Evolutionary conservation across 2,329 filamentous ascomycete genomes (phyloP).

Genomic region (Ophiocordyceps australis): DNA sequence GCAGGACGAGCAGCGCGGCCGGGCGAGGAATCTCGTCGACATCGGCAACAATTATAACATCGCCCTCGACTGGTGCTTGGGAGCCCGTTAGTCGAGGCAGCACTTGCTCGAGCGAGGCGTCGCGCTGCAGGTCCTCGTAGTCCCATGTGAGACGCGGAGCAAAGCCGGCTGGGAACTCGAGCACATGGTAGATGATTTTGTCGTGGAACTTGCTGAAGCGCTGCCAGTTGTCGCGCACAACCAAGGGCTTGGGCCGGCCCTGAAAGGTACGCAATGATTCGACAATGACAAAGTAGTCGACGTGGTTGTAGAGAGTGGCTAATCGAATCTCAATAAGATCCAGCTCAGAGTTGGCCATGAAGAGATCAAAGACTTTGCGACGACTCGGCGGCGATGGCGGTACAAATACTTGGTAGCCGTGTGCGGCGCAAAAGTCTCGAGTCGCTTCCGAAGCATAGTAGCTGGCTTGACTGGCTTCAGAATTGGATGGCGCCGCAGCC

Average conservation of each 20-base stretch:
- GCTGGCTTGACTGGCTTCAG: too few species aligned
- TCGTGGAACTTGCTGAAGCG: conserved; percentile 31
- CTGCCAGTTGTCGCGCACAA: conserved; percentile 31
- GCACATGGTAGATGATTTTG: conserved; percentile 42
- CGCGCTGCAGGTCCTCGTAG: conserved; percentile 30
- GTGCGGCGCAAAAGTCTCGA: conserved; percentile 11
- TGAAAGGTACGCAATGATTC: conserved; percentile 42
- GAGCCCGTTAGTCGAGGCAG: conserved; percentile 26
- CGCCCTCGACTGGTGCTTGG: conserved; percentile 23
- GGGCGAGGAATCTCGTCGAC: conserved; percentile 43
- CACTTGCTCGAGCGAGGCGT: conserved; percentile 39
- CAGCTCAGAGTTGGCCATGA: conserved; percentile 44
- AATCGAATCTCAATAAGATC: conserved; percentile 49
- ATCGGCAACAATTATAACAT: conserved; percentile 41
- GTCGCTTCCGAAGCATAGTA: conserved; percentile 2
- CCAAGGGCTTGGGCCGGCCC: conserved; percentile 33
- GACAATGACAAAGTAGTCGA: conserved; percentile 49
- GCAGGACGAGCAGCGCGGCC: conserved; percentile 25
- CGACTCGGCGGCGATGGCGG: conserved; percentile 7
- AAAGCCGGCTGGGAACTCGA: conserved; percentile 24
- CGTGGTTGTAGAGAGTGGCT: conserved; percentile 33
- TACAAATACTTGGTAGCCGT: conserved; percentile 14
- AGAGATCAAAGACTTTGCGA: conserved; percentile 28
- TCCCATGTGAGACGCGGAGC: conserved; percentile 23
- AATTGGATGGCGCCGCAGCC: too few species aligned